Conservation (phyloP, 768 basidiomycete species). For the Kondoa malvinella region DNA sequence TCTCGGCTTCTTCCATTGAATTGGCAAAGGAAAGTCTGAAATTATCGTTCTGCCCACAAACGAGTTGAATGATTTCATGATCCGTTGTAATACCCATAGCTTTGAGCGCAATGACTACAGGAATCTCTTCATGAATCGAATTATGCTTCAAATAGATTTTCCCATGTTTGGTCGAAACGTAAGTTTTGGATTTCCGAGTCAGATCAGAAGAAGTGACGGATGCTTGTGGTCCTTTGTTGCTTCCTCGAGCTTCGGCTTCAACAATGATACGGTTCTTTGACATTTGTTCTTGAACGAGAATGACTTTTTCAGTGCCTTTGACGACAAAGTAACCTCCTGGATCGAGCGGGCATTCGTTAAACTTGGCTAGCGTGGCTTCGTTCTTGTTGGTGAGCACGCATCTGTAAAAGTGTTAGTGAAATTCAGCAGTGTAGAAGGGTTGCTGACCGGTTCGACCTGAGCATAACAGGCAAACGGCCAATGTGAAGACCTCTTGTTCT, state of each 20-base stretch:
- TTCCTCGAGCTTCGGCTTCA: constrained; percentile 50
- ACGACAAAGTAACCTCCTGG: constrained; percentile 99
- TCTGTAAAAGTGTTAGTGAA: background rate
- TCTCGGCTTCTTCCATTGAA: constrained; percentile 85
- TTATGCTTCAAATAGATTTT: constrained; percentile 95
- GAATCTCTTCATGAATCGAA: constrained; percentile 90
- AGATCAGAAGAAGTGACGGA: constrained; percentile 40
- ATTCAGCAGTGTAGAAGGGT: background rate
- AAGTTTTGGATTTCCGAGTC: constrained; percentile 79
- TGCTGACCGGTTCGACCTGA: constrained; percentile 60
- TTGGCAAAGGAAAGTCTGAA: constrained; percentile 74
- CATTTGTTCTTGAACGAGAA: constrained; percentile 92
- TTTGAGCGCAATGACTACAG: constrained; percentile 87
- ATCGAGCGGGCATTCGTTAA: constrained; percentile 94
- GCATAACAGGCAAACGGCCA: constrained; percentile 87
- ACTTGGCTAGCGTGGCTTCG: constrained; percentile 69
- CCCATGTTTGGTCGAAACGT: constrained; percentile 84
- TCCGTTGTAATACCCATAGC: constrained; percentile 92
- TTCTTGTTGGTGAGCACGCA: constrained; percentile 67
- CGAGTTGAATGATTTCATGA: constrained; percentile 88
- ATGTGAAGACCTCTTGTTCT: constrained; percentile 66
- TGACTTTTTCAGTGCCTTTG: constrained; percentile 98
- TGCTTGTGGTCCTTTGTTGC: constrained; percentile 41
- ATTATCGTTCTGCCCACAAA: constrained; percentile 74
- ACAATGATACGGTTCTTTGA: constrained; percentile 96